Percentiles rank a stretch among this genome's conserved stretches.
Evolutionary conservation across 2,329 filamentous ascomycete species (phyloP).

Genomic region (Delphinella strobiligena): DNA sequence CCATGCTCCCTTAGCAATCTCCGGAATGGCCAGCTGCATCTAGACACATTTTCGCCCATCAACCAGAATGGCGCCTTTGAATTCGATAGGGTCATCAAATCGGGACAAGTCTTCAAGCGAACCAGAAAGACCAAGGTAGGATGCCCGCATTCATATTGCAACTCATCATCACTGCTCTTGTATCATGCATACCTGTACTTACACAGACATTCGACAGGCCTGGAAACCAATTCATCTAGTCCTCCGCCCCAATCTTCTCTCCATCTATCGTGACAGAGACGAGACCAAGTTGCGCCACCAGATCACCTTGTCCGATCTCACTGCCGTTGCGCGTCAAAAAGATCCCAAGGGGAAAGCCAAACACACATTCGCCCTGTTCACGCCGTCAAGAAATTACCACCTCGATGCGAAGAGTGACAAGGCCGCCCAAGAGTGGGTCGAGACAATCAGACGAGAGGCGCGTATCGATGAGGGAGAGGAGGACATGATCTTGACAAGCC

Average conservation of each 20-base stretch:
- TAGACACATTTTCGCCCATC: constrained; percentile 68
- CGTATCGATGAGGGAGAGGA: constrained; percentile 82
- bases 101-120: constrained; percentile 73
- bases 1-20: constrained; percentile 5
- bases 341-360: constrained; percentile 79
- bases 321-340: constrained; percentile 77
- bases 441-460: constrained; percentile 65
- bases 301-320: constrained; percentile 78
- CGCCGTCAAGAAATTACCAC: constrained; percentile 81
- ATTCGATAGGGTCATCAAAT: constrained; percentile 87
- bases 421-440: constrained; percentile 79
- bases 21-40: constrained; percentile 32
- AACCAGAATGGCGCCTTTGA: constrained; percentile 94
- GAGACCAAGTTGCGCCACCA: constrained; percentile 84
- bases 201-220: constrained; percentile 39
- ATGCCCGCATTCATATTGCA: not conserved
- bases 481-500: constrained; percentile 64
- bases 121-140: constrained; percentile 85
- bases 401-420: constrained; percentile 62
- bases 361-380: constrained; percentile 86
- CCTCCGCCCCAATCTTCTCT: constrained; percentile 77
- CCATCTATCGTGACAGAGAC: constrained; percentile 83
- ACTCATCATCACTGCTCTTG: not conserved
- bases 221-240: constrained; percentile 90
- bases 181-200: not conserved